Conservation (phyloP, 2,329 filamentous ascomycete species). For the Aureobasidium sp. region DNA sequence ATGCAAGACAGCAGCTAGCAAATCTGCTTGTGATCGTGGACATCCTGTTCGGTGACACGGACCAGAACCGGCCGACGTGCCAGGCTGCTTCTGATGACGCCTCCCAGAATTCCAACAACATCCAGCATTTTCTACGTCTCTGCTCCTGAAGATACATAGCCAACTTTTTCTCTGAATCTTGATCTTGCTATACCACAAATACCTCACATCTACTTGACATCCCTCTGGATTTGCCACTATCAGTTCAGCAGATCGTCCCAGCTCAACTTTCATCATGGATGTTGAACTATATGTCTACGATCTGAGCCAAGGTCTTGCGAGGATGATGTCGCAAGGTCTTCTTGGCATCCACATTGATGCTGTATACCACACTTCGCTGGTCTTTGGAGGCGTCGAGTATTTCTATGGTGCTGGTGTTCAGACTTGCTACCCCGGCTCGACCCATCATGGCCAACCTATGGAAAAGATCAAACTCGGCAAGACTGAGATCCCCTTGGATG, state of each 20-base stretch:
- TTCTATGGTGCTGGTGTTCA: constrained; percentile 86
- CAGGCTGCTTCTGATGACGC: constrained; percentile 13
- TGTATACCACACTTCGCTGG: constrained; percentile 89
- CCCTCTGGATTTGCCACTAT: neutral
- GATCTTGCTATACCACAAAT: neutral
- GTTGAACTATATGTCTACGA: constrained; percentile 48
- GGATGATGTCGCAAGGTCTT: constrained; percentile 50
- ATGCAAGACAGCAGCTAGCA: neutral
- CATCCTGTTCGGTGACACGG: neutral
- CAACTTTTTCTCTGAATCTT: neutral
- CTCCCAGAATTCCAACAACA: constrained; percentile 9
- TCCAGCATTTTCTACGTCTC: constrained; percentile 12
- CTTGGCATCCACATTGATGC: constrained; percentile 74
- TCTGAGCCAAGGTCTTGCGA: constrained; percentile 37
- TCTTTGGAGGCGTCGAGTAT: constrained; percentile 79
- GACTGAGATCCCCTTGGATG: constrained; percentile 71
- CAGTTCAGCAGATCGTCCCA: neutral
- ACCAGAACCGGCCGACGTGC: constrained; percentile 18
- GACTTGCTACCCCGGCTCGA: constrained; percentile 69
- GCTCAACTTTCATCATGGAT: constrained; percentile 33
- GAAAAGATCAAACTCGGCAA: constrained; percentile 66
- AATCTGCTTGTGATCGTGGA: neutral
- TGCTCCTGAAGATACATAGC: neutral
- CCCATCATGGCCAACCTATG: constrained; percentile 80
- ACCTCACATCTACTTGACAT: neutral